phyloP scores from a whole-genome alignment of 2,329 filamentous ascomycete species.

The Fusarium avenaceum region DNA sequence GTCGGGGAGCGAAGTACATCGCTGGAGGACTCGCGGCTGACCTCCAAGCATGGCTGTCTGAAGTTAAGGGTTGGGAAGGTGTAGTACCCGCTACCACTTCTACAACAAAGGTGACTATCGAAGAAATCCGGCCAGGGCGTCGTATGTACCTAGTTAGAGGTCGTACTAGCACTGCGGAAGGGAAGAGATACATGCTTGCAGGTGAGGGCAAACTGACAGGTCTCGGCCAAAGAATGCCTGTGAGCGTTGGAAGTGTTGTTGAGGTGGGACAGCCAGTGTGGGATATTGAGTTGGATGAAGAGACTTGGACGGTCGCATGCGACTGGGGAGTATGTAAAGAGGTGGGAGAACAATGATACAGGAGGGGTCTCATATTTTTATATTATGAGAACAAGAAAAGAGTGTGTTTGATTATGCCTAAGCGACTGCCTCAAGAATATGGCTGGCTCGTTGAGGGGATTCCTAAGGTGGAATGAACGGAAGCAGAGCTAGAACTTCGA shows the following conservation, averaged over 20 bases:
- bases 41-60: conserved; percentile 59
- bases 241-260: conserved; percentile 52
- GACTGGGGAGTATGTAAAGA: conserved; percentile 53
- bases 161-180: conserved; percentile 4
- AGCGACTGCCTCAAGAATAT: too few species aligned
- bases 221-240: conserved; percentile 49
- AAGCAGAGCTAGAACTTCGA: too few species aligned
- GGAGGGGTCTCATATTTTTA: neutral
- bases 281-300: conserved; percentile 54
- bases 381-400: neutral
- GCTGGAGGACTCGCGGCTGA: conserved; percentile 56
- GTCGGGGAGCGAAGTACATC: conserved; percentile 54
- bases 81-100: conserved; percentile 25
- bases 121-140: conserved; percentile 51
- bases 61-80: conserved; percentile 55
- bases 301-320: conserved; percentile 56
- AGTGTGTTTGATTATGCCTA: neutral
- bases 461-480: too few species aligned
- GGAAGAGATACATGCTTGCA: conserved; percentile 53
- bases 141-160: conserved; percentile 55
- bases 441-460: too few species aligned
- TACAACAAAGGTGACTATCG: conserved; percentile 48
- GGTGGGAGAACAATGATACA: neutral
- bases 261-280: conserved; percentile 55
- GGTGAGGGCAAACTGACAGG: conserved; percentile 57